Base-by-base conservation (phyloP, 2,329 filamentous ascomycete genomes). In the Cladosporium velox region DNA sequence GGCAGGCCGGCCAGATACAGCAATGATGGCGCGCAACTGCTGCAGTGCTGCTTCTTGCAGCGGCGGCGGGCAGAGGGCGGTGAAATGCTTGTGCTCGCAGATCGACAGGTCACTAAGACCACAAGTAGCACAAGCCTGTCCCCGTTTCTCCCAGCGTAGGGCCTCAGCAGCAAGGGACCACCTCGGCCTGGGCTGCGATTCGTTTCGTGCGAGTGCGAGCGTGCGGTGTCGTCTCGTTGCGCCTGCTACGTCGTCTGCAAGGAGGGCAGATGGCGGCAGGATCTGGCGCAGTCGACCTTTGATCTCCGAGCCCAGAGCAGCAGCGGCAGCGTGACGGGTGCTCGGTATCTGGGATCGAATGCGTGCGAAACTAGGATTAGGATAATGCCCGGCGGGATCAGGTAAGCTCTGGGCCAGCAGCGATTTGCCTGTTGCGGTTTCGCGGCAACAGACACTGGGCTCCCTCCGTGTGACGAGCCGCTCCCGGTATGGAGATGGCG, bases 381-480 rank as follows among this genome's bases (percentile, higher is more conserved):
- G 41, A 47, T 24, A 47, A 47, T 47, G 41, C 41, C 41, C 30
- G 47, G 35, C 30, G 47, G 26, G 35, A 11, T 26, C 32, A 47
- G 38, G 30, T 49, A 64, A 64, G 51, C 51, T 64, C 61, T 47
- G 35, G 51, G 51, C 61, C 21, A 30, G 28, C 26, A 24, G 59
- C 59, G 26, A 28, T 64, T 26, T 32, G 60, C 52, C 52, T 34
- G 52, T 34, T 34, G 52, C 52, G 52, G 52, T 55, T 11, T 55
- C n/a, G 52, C 52, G 52, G 52, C 52, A 34, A 24, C 28, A 44
- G 15, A 54, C 49, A 64, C 55, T 64, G 61, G 61, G 60, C 60
- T 63, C 60, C 47, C 60, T 63, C 60, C 60, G 60, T 63, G 57
- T 59, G 57, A 59, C 57, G 57, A 59, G 57, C 57, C 57, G 57